Evolutionary conservation across 2,329 filamentous ascomycete species (phyloP).

Genomic region (Akanthomyces dipterigenus): DNA sequence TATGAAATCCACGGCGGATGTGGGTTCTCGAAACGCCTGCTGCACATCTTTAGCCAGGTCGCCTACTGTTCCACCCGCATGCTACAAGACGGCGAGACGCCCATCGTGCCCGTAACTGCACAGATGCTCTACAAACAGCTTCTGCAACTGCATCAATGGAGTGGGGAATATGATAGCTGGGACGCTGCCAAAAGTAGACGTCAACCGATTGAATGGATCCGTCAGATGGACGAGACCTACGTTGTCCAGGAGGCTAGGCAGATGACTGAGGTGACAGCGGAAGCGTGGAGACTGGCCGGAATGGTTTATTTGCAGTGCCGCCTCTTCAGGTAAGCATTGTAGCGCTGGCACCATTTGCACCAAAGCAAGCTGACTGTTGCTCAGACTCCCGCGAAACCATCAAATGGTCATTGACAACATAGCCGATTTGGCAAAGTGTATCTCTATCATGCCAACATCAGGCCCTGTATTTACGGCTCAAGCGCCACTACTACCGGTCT

Average conservation of each 20-base stretch:
- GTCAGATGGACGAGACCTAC: constrained; percentile 17
- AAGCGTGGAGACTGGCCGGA: constrained; percentile 34
- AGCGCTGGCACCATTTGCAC: neutral
- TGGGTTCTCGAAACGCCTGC: constrained; percentile 33
- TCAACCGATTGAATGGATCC: constrained; percentile 26
- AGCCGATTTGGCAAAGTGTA: constrained; percentile 28
- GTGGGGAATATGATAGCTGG: constrained; percentile 22
- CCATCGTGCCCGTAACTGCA: constrained; percentile 26
- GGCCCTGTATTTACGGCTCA: constrained; percentile 35
- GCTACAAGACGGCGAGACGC: constrained; percentile 26
- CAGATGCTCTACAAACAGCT: constrained; percentile 23
- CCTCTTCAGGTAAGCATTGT: constrained; percentile 25
- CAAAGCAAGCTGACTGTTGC: neutral
- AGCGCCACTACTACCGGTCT: constrained; percentile 34
- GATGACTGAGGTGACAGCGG: constrained; percentile 36
- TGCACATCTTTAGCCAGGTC: constrained; percentile 31
- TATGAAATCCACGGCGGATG: constrained; percentile 35
- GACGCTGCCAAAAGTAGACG: constrained; percentile 14
- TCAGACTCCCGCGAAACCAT: constrained; percentile 33
- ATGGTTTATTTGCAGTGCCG: constrained; percentile 34
- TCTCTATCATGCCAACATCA: constrained; percentile 34
- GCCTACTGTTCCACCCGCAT: constrained; percentile 30
- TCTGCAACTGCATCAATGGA: constrained; percentile 29
- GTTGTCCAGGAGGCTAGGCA: constrained; percentile 22
- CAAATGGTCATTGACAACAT: constrained; percentile 26